A percentile compares a stretch with the other conserved stretches of the same genome.
Evolutionary conservation across 2,329 filamentous ascomycete species (phyloP).

Genomic region (Aspergillus aculeatinus): DNA sequence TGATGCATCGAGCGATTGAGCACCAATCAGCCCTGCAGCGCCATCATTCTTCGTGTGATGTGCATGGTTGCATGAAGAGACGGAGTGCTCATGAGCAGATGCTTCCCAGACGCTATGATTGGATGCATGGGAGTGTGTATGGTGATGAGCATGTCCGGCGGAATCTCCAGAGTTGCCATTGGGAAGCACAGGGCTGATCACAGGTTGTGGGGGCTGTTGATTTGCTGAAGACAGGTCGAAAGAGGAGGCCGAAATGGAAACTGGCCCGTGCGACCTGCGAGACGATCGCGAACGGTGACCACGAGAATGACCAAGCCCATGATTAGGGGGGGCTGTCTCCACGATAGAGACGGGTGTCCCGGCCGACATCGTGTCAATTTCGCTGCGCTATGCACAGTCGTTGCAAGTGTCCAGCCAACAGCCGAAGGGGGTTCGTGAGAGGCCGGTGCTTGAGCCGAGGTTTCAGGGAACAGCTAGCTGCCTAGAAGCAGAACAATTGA

Average conservation of each 20-base stretch:
- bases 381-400: conserved; percentile 14
- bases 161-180: conserved; percentile 29
- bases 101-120: background rate
- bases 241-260: conserved; percentile 25
- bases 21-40: background rate
- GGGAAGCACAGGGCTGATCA: conserved; percentile 16
- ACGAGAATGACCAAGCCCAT: conserved; percentile 31
- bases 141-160: conserved; percentile 32
- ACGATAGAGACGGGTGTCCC: conserved; percentile 30
- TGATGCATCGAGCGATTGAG: background rate
- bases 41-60: conserved; percentile 4
- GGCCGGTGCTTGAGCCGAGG: conserved; percentile 13
- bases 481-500: conserved; percentile 8
- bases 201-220: conserved; percentile 19
- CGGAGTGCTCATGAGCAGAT: background rate
- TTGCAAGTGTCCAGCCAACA: background rate
- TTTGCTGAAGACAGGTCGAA: conserved; percentile 19
- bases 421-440: conserved; percentile 12
- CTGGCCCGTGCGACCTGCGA: conserved; percentile 31
- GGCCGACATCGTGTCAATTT: conserved; percentile 33
- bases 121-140: conserved; percentile 39
- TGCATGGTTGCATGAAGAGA: background rate
- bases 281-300: conserved; percentile 36
- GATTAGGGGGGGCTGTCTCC: conserved; percentile 28
- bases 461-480: conserved; percentile 12